Evolutionary conservation across 345 rosid species (phyloP).

Genomic region (Bruguiera sexangula): DNA sequence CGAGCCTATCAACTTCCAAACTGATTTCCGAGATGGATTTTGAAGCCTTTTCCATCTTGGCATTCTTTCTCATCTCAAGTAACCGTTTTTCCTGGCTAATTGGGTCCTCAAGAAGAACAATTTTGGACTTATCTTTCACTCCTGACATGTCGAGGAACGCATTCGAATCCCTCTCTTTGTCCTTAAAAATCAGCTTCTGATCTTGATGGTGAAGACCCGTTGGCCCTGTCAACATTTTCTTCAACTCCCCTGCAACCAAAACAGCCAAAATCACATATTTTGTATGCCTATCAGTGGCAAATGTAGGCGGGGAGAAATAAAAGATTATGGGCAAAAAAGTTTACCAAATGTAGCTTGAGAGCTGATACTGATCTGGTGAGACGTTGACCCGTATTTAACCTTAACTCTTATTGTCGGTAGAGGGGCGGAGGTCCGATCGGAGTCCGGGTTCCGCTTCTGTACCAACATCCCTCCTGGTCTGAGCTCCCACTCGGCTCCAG

Average conservation of each 20-base stretch:
- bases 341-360: slow-evolving; percentile 94
- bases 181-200: slow-evolving; percentile 85
- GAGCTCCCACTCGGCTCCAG: slow-evolving; percentile 78
- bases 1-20: slow-evolving; percentile 83
- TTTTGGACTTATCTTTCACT: slow-evolving; percentile 87
- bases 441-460: slow-evolving; percentile 78
- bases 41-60: slow-evolving; percentile 84
- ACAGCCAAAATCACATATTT: neutral
- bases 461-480: slow-evolving; percentile 99
- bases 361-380: slow-evolving; percentile 72
- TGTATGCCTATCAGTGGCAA: neutral
- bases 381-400: slow-evolving; percentile 82
- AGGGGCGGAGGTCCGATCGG: slow-evolving; percentile 56
- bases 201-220: slow-evolving; percentile 93
- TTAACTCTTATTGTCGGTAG: slow-evolving; percentile 86
- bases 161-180: slow-evolving; percentile 93
- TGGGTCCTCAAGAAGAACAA: slow-evolving; percentile 81
- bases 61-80: slow-evolving; percentile 75
- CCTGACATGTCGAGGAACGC: slow-evolving; percentile 81
- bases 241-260: slow-evolving; percentile 73
- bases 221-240: slow-evolving; percentile 81
- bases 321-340: neutral
- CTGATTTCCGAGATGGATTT: slow-evolving; percentile 87
- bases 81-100: slow-evolving; percentile 83
- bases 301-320: neutral